Conservation (phyloP, 75 land plant species). For the Pinus taeda region DNA sequence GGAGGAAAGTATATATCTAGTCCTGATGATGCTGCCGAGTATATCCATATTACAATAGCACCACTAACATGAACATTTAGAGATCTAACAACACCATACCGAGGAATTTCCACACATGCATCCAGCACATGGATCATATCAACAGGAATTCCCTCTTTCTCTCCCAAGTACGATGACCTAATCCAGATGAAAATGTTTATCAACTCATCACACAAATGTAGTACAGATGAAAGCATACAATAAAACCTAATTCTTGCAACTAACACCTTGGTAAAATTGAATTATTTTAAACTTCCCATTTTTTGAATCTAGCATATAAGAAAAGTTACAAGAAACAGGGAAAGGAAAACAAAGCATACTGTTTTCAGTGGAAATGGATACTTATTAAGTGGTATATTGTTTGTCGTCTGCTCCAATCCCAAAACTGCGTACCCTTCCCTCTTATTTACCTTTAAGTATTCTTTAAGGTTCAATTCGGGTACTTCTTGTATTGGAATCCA, state of each 20-base stretch:
- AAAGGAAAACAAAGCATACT: constrained; percentile 22
- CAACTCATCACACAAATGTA: too few relatives aligned
- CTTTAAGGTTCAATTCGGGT: constrained; percentile 49
- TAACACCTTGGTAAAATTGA: background rate
- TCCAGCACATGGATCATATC: constrained; percentile 81
- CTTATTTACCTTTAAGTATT: constrained; percentile 65
- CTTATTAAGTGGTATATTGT: constrained; percentile 59
- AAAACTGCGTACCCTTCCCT: constrained; percentile 69
- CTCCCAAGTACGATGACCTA: constrained; percentile 91
- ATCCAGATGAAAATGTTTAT: too few relatives aligned
- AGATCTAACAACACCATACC: constrained; percentile 75
- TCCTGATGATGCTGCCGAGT: constrained; percentile 61
- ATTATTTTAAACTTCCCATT: too few relatives aligned
- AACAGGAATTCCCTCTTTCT: constrained; percentile 88
- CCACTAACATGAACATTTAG: constrained; percentile 96
- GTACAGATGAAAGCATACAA: too few relatives aligned
- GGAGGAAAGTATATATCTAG: background rate
- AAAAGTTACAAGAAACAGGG: too few relatives aligned
- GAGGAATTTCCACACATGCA: constrained; percentile 89
- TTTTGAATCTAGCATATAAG: too few relatives aligned
- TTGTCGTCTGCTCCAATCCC: constrained; percentile 92
- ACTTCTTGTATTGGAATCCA: constrained; percentile 90
- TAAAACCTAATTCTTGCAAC: background rate
- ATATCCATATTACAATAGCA: constrained; percentile 93
- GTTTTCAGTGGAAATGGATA: constrained; percentile 66